phyloP scores from a whole-genome alignment of 1,139 yeast species.

The Magnusiomyces paraingens region DNA sequence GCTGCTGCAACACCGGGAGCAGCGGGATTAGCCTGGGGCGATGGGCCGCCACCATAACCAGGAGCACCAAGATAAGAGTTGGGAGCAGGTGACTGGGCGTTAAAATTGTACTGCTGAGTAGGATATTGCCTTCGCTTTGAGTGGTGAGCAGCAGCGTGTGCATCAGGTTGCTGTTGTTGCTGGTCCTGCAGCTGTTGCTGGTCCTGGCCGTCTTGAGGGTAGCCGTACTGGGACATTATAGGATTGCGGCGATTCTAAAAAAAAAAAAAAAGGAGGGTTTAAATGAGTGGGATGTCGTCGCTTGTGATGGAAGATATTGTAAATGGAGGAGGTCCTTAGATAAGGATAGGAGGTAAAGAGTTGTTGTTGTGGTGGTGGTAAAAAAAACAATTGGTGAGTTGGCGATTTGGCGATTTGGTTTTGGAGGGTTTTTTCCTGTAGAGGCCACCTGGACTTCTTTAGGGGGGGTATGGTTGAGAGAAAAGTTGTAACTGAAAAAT shows the following conservation, averaged over 20 bases:
- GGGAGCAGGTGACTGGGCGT: constrained; percentile 9
- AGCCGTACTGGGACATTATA: constrained; percentile 14
- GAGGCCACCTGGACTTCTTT: no score
- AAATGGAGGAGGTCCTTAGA: background rate
- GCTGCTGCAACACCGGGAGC: constrained; percentile 10
- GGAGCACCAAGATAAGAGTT: constrained; percentile 9
- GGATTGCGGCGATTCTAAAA: background rate
- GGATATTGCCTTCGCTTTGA: constrained; percentile 15
- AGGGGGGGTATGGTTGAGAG: no score
- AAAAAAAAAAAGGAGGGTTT: no score
- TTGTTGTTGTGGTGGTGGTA: background rate
- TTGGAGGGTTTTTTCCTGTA: no score
- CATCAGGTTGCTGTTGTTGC: constrained; percentile 1
- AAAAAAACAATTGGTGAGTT: background rate
- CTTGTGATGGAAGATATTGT: background rate
- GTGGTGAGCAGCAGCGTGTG: constrained; percentile 6
- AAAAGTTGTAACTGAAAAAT: no score
- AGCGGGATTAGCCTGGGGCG: constrained; percentile 5
- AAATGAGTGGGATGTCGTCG: background rate
- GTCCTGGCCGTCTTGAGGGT: constrained; percentile 10
- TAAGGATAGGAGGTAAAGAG: background rate
- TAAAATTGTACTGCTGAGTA: constrained; percentile 15
- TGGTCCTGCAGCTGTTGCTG: constrained; percentile 3
- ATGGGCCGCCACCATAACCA: constrained; percentile 5
- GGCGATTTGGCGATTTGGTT: no score